Conservation (phyloP, 371 early-diverging fungal genomes). For the Rhizopus microsporus region DNA sequence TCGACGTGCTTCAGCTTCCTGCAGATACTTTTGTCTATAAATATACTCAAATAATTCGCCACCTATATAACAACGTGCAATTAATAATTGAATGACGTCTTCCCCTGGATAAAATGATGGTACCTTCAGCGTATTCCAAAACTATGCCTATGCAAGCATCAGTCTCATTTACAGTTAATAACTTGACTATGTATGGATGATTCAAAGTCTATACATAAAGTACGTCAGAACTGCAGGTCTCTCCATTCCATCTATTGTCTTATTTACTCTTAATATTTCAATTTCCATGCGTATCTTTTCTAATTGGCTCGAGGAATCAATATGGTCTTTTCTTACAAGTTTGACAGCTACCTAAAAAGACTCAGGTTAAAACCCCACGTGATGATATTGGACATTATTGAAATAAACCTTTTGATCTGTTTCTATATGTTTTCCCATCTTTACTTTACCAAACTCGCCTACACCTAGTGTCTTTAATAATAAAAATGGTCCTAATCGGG, state of each 20-base stretch:
- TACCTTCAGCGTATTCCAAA: slow-evolving; percentile 88
- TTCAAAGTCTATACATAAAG: slow-evolving; percentile 64
- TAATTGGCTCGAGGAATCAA: slow-evolving; percentile 71
- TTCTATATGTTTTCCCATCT: slow-evolving; percentile 89
- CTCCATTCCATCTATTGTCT: slow-evolving; percentile 1
- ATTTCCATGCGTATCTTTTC: slow-evolving; percentile 83
- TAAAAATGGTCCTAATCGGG: slow-evolving; percentile 89
- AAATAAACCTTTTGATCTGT: slow-evolving; percentile 85
- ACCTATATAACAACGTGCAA: slow-evolving; percentile 24
- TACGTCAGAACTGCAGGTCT: background rate
- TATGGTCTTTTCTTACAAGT: slow-evolving; percentile 75
- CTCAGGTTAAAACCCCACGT: background rate
- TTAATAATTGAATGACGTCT: slow-evolving; percentile 3
- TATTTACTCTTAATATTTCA: slow-evolving; percentile 71
- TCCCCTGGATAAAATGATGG: background rate
- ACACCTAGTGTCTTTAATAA: slow-evolving; percentile 95
- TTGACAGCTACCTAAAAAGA: slow-evolving; percentile 75
- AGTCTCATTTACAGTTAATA: slow-evolving; percentile 95
- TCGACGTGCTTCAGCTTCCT: slow-evolving; percentile 86
- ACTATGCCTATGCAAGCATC: slow-evolving; percentile 92
- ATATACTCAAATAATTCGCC: slow-evolving; percentile 98
- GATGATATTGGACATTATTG: background rate
- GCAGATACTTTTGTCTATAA: slow-evolving; percentile 83
- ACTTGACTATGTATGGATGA: slow-evolving; percentile 91
- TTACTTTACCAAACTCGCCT: slow-evolving; percentile 99